Percentiles rank a stretch among this genome's conserved stretches.
Evolutionary conservation across 2,329 filamentous ascomycete species (phyloP).

Genomic region (Erysiphe pulchra): DNA sequence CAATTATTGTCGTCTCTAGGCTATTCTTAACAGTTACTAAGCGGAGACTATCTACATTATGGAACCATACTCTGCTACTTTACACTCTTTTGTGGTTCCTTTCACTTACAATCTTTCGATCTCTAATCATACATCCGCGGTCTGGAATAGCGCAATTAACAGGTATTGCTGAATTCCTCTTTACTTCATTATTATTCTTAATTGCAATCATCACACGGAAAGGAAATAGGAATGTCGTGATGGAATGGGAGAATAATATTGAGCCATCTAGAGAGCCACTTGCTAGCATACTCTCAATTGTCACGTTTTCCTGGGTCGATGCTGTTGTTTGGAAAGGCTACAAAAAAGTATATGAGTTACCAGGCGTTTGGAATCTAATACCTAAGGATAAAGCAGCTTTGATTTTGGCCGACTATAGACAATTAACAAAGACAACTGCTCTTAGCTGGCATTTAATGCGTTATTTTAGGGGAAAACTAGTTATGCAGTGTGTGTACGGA

Average conservation of each 20-base stretch:
- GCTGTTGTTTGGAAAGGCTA: conserved; percentile 73
- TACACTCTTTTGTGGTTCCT: conserved; percentile 69
- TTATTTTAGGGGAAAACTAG: conserved; percentile 55
- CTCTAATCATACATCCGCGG: conserved; percentile 51
- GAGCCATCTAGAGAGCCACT: conserved; percentile 68
- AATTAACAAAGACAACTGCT: conserved; percentile 55
- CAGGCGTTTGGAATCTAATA: conserved; percentile 76
- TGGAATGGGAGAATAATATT: conserved; percentile 75
- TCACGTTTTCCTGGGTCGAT: conserved; percentile 80
- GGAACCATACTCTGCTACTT: conserved; percentile 77
- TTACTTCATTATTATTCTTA: conserved; percentile 47
- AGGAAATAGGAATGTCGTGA: conserved; percentile 67
- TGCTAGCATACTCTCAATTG: conserved; percentile 68
- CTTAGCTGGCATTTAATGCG: conserved; percentile 59
- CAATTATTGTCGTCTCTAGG: conserved; percentile 46
- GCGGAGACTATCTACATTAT: conserved; percentile 47
- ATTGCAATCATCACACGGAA: conserved; percentile 65
- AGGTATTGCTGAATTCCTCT: conserved; percentile 44
- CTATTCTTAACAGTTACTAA: conserved; percentile 38
- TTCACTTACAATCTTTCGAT: conserved; percentile 54
- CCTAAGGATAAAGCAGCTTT: conserved; percentile 67
- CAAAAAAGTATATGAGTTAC: conserved; percentile 55
- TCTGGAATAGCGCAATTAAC: conserved; percentile 36
- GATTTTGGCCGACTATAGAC: conserved; percentile 61
- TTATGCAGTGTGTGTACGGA: conserved; percentile 61